phyloP scores from a whole-genome alignment of 2,329 filamentous ascomycete genomes.

The Arachnomyces sp. region DNA sequence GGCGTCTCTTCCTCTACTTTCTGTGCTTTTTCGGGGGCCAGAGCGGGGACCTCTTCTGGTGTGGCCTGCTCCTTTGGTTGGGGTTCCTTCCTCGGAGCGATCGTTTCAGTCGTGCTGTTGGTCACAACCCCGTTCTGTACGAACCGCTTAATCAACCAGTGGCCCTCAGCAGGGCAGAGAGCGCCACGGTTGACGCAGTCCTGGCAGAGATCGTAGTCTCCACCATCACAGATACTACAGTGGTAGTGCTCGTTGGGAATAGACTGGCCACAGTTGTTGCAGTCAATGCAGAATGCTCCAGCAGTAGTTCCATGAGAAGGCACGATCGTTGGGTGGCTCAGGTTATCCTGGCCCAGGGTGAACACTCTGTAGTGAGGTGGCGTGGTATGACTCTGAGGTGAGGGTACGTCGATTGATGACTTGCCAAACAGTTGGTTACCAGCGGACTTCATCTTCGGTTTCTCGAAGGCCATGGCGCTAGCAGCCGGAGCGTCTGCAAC shows the following conservation, averaged over 20 bases:
- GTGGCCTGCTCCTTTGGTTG: constrained; percentile 25
- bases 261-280: constrained; percentile 76
- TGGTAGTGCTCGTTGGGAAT: constrained; percentile 85
- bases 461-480: too few relatives aligned
- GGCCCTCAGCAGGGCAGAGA: constrained; percentile 67
- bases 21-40: constrained; percentile 11
- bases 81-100: constrained; percentile 54
- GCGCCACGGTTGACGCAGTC: constrained; percentile 67
- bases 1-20: constrained; percentile 22
- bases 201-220: constrained; percentile 89
- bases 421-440: too few relatives aligned
- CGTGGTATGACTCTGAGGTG: neutral
- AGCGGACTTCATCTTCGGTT: too few relatives aligned
- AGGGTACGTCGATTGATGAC: too few relatives aligned
- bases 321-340: constrained; percentile 24
- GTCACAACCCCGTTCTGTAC: constrained; percentile 71
- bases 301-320: constrained; percentile 27
- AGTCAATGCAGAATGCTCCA: constrained; percentile 73
- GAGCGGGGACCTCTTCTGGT: constrained; percentile 11
- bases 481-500: too few relatives aligned
- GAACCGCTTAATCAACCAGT: constrained; percentile 92
- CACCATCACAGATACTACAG: constrained; percentile 85
- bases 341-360: constrained; percentile 20
- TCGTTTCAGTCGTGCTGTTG: constrained; percentile 76
- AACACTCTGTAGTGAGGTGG: constrained; percentile 22